Evolutionary conservation across 2,329 filamentous ascomycete species (phyloP), one percentile per base, ranked within the genome.

Genomic region (Tolypocladium paradoxum): DNA sequence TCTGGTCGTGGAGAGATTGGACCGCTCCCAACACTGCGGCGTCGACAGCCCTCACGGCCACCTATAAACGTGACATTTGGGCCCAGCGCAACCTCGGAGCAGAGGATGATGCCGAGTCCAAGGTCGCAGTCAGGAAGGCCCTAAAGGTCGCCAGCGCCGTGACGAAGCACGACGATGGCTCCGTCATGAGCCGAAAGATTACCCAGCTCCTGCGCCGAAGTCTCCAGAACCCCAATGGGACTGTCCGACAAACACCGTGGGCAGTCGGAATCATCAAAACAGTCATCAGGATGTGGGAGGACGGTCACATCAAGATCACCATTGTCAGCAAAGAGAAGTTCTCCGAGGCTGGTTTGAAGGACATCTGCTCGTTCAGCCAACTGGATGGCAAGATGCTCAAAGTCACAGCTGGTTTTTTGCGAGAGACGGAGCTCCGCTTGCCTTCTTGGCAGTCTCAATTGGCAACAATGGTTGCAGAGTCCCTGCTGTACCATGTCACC

Each of bases 401-500:
- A 43, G 57, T 68, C 49, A 63, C 58, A 6, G 55, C 60, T 4
- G 63, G 64, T 2, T 56, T 64, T n/a, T 55, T 67, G 16, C 58
- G 62, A 1, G 57, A 63, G 16, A 53, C 59, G 4, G 65, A 68
- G 47, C 52, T 63, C 11, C 57, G 53, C 1, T 43, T 58, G 18
- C 48, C 60, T 1, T 58, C 62, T 0, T 66, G 65, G 65, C 56
- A 63, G 38, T 57, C 60, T 8, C 56, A 64, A 2, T 51, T 61
- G n/a, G 56, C 56, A 4, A 55, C 53, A 16, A 54, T 64, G 20
- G 46, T 58, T 14, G 56, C 66, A 5, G 68, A 70, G 54, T 63
- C 62, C 5, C 58, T 70, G n/a, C 54, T 71, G 4, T 68, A 70
- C 53, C 68, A 70, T 51, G 61, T 62, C 6, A 61, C 66, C 4